Evolutionary conservation across 2,329 filamentous ascomycete genomes (phyloP).

Genomic region (Aplosporella prunicola): DNA sequence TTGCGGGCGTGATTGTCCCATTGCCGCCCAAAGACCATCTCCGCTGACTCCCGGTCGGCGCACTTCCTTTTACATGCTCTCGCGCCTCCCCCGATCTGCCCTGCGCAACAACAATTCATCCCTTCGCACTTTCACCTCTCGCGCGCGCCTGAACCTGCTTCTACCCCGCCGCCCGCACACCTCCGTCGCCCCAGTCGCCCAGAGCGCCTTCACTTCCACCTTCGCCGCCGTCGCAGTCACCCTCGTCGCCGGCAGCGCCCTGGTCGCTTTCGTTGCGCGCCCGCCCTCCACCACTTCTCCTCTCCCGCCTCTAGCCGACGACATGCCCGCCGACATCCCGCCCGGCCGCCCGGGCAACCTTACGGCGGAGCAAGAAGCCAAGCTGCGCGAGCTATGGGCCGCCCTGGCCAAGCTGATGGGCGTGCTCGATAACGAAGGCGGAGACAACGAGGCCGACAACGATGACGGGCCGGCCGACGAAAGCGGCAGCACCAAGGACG

Average conservation of each 20-base stretch:
- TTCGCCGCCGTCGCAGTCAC: conserved; percentile 23
- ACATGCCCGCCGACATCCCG: conserved; percentile 35
- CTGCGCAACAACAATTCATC: too few species aligned
- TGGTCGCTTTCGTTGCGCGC: too few species aligned
- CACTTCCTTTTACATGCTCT: neutral
- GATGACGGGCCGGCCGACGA: conserved; percentile 61
- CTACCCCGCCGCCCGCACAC: neutral
- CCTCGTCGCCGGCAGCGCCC: conserved; percentile 24
- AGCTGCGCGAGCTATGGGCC: conserved; percentile 79
- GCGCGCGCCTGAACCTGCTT: neutral
- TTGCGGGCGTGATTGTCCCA: too few species aligned
- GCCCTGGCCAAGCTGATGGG: conserved; percentile 35
- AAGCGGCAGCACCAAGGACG: conserved; percentile 15
- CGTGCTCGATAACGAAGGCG: conserved; percentile 4
- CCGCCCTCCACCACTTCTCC: too few species aligned
- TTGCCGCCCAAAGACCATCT: too few species aligned
- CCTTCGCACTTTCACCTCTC: neutral
- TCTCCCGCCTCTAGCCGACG: too few species aligned
- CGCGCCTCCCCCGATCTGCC: neutral
- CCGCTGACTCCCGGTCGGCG: too few species aligned
- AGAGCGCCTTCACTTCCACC: conserved; percentile 18
- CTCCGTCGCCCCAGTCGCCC: neutral
- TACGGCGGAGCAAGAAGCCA: conserved; percentile 80
- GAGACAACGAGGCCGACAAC: neutral
- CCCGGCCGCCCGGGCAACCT: conserved; percentile 77